A percentile compares a stretch with the other conserved stretches of the same genome.
Evolutionary conservation across 169 alveolate species (phyloP).

Genomic region (Condylostoma magnum): DNA sequence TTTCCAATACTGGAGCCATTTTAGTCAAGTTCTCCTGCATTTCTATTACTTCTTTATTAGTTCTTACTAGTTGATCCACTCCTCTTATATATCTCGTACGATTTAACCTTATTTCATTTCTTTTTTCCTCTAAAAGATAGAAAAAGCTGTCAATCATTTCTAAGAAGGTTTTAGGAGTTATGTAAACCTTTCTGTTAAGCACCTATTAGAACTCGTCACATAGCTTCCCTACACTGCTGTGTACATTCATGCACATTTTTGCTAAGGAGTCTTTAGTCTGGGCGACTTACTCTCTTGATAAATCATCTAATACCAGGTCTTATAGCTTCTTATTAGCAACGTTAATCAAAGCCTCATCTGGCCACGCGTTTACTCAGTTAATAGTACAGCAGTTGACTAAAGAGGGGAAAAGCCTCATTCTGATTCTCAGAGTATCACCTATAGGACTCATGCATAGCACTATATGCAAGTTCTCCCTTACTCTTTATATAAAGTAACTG

Average conservation of each 20-base stretch:
- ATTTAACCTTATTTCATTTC: constrained; percentile 61
- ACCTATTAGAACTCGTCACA: constrained; percentile 74
- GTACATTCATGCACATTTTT: constrained; percentile 80
- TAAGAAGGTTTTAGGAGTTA: constrained; percentile 93
- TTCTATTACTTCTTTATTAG: constrained; percentile 73
- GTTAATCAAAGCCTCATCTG: constrained; percentile 79
- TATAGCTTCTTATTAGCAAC: constrained; percentile 49
- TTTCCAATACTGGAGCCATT: constrained; percentile 70
- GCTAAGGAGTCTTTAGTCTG: constrained; percentile 45
- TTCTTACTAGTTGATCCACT: constrained; percentile 79
- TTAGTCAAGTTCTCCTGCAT: constrained; percentile 54
- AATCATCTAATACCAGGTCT: constrained; percentile 30
- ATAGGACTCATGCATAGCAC: constrained; percentile 82
- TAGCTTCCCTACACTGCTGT: constrained; percentile 77
- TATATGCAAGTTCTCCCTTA: constrained; percentile 73
- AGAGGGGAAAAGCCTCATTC: constrained; percentile 86
- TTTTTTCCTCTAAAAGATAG: constrained; percentile 45
- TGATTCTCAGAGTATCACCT: constrained; percentile 78
- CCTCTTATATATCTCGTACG: constrained; percentile 84
- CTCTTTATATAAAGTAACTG: constrained; percentile 67
- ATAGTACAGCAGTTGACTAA: constrained; percentile 86
- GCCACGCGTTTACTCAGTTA: constrained; percentile 89
- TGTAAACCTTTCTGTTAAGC: constrained; percentile 86
- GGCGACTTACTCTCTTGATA: constrained; percentile 49
- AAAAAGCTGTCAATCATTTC: constrained; percentile 85